Base-by-base conservation (phyloP, 345 rosid species). In the Capsella bursapastoris region DNA sequence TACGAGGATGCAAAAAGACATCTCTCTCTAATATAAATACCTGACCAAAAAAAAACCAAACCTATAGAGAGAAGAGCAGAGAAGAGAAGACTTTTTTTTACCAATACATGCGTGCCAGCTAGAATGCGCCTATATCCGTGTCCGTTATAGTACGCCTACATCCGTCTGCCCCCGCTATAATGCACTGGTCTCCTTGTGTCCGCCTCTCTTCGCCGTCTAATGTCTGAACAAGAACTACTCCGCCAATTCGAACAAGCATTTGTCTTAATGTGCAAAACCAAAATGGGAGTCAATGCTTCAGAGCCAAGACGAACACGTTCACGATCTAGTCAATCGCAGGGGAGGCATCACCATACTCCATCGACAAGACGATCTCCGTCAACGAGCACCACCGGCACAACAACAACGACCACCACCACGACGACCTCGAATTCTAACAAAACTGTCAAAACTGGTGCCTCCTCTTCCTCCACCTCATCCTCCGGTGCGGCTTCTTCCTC, bases 251-350 rank as follows among this genome's bases (percentile, higher is more conserved):
- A 34, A 27, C 25, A 50, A 18, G 6, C 15, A 14, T 13, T 64
- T 59, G 38, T 49, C 22, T 70, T 13, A 35, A 85, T 89, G 91
- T 89, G 94, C 88, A 89, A 80, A 74, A 37, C 87, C 49, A 84
- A 84, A 84, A 84, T 73, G 95, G 88, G 86, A 2, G 73, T 72
- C 12, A 74, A 82, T 50, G 90, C 83, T 35, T 71, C 86, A 3
- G 84, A 77, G 25, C 89, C 86, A 47, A 57, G 22, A 3, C 61
- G 77, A 45, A 51, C 82, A 8, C 61, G 77, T 41, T 41, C 82
- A 2, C 66, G 45, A 4, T 22, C 81, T 1, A 78, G 31, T 41
- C 84, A 70, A 3, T 57, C 84, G 0, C 69, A 74, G 15, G 78
- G 79, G 16, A 62, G 75, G n/a, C 64, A 70, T 22, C 71, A 48